Evolutionary conservation across 2,329 filamentous ascomycete genomes (phyloP), one percentile per base, ranked within the genome.

Genomic region (Onygenales sp.): DNA sequence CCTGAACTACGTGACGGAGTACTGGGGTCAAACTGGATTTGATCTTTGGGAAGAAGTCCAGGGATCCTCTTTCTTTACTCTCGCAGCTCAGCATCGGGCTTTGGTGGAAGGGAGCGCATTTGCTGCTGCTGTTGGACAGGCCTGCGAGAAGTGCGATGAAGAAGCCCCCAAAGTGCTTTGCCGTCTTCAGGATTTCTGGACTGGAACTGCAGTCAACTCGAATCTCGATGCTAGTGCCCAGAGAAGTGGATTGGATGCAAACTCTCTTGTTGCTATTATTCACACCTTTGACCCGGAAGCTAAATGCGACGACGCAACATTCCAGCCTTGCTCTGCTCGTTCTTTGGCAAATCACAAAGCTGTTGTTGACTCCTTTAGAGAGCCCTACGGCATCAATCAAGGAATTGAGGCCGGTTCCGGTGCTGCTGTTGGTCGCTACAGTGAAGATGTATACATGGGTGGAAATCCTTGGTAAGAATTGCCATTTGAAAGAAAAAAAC

Each of bases 1-100:
- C 13, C 3, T 39, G 17, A 8, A 13, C n/a, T 43, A 43, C 17
- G 41, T 43, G 9, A 17, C 41, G 41, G 73, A 73, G 2, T 67
- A 69, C 55, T 79, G 77, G 72, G 81, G 78, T 56, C 70, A 76
- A 51, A 77, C 77, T 3, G 77, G 76, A 5, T 93, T 83, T 62
- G 89, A 94, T 66, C 77, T 94, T 2, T 93, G 89, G 89, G 89
- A 93, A 66, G 89, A 93, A 66, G 81, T 91, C 11, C 73, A 76
- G 27, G 86, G 87, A 42, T 84, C 81, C 21, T 90, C 86, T 0
- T 93, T 91, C 74, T 94, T 92, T 69, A 93, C 88, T 1, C 72
- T 83, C 35, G 80, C 82, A 2, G 78, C 79, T 42, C 82, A 87
- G 56, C 83, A 92, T 65, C 81, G 87, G 60, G 78, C 83, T 61